Conservation (phyloP, 371 early-diverging fungal genomes). For the Mortierella sp. region DNA sequence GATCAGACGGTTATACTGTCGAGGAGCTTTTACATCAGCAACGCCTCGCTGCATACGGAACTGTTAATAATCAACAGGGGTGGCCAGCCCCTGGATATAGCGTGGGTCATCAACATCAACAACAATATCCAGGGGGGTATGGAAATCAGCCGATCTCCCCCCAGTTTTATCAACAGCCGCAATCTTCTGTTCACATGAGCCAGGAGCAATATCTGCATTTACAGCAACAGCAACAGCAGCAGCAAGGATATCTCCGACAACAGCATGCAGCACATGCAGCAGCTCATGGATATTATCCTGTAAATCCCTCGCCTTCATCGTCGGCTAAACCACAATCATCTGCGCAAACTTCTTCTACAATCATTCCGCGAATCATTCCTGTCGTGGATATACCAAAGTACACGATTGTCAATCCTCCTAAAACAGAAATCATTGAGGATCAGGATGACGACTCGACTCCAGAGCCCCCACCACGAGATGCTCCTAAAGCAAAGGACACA, state of each 20-base stretch:
- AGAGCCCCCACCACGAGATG: conserved; percentile 40
- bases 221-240: conserved; percentile 31
- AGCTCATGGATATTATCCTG: conserved; percentile 35
- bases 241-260: conserved; percentile 29
- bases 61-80: neutral
- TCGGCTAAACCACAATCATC: conserved; percentile 11
- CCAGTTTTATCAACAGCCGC: conserved; percentile 16
- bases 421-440: conserved; percentile 23
- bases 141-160: conserved; percentile 17
- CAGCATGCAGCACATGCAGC: conserved; percentile 39
- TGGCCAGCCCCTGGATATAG: conserved; percentile 29
- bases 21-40: conserved; percentile 15
- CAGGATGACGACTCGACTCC: conserved; percentile 36
- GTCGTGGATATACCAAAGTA: conserved; percentile 48
- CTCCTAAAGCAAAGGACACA: conserved; percentile 6
- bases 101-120: conserved; percentile 15
- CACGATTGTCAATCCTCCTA: conserved; percentile 33
- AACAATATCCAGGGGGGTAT: conserved; percentile 26
- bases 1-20: conserved; percentile 33
- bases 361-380: conserved; percentile 46
- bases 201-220: conserved; percentile 33
- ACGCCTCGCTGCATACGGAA: neutral
- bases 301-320: neutral
- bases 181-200: conserved; percentile 22
- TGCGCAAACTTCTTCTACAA: conserved; percentile 4